Base-by-base conservation (phyloP, 306 rosid genomes). In the Hippophae tibetana region DNA sequence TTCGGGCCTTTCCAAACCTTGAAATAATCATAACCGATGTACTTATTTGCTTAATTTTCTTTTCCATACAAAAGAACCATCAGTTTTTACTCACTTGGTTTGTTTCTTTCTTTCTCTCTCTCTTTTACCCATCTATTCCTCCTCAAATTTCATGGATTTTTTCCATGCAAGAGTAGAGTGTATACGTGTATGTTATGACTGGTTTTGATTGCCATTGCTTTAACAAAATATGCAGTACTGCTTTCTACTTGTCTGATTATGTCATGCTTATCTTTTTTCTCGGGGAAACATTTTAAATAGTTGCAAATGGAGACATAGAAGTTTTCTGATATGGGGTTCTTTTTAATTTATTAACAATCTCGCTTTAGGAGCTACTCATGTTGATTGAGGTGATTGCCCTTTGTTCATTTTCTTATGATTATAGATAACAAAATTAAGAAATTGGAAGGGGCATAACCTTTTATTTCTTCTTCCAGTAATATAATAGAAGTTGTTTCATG, bases 341-440 rank as follows among this genome's bases (percentile, higher is more conserved):
- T 62, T 49, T 46, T 10, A 42, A 44, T 13, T 7, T 11, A 50
- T 14, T n/a, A 23, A 2, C 40, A 44, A 23, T 56, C 38, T 67
- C 38, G 27, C 52, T 45, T 23, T 53, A 12, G 47, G 64, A 63
- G 31, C 52, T 57, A 27, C 65, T 50, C 18, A 43, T 38, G 56
- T 42, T 64, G 45, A 44, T 57, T 0, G 48, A 51, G 42, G 38
- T 46, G 18, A 54, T 47, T 51, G 52, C 10, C 3, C 0, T 58
- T 26, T 38, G 57, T 26, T 31, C 1, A 13, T 38, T 23, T 57
- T 5, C 4, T 8, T 7, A 1, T 62, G 6, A 57, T 47, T 64
- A 40, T 50, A 42, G 40, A 41, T 25, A 63, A 14, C 7, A 13
- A 40, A 47, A 47, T 3, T 61, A 56, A 10, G 23, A 38, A 26